Evolutionary conservation across 2,329 filamentous ascomycete species (phyloP).

Genomic region (Xylaria arbuscula): DNA sequence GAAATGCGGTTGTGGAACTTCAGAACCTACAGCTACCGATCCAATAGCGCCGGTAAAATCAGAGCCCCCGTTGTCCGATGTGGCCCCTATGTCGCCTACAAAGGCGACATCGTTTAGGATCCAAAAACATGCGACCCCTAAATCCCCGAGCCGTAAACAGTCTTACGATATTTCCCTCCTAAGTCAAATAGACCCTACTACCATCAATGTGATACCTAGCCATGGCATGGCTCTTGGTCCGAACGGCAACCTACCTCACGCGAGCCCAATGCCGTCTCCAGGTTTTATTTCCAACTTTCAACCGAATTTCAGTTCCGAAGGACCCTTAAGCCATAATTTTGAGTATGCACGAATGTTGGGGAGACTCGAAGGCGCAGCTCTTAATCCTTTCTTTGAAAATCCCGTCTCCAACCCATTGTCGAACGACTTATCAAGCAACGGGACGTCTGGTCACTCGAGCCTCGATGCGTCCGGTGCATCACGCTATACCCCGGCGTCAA

Average conservation of each 20-base stretch:
- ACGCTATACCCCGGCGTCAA: conserved; percentile 39
- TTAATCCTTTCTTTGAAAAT: conserved; percentile 32
- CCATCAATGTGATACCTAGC: conserved; percentile 58
- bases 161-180: conserved; percentile 63
- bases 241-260: conserved; percentile 33
- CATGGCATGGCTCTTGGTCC: conserved; percentile 29
- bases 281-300: conserved; percentile 35
- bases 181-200: conserved; percentile 64
- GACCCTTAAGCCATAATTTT: conserved; percentile 17
- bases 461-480: conserved; percentile 37
- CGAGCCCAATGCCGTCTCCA: conserved; percentile 18
- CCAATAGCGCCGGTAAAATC: conserved; percentile 38
- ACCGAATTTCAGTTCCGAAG: conserved; percentile 26
- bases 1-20: conserved; percentile 63
- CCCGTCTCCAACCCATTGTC: conserved; percentile 29
- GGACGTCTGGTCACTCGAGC: conserved; percentile 37
- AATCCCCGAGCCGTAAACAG: conserved; percentile 56
- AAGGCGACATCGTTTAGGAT: conserved; percentile 56
- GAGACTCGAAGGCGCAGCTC: conserved; percentile 27
- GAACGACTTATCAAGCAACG: conserved; percentile 36
- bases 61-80: conserved; percentile 42
- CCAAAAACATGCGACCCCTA: conserved; percentile 56
- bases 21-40: conserved; percentile 36
- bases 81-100: conserved; percentile 52
- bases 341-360: conserved; percentile 28